A percentile compares a stretch with the other conserved stretches of the same genome.
Conservation (phyloP, 306 rosid species). For the Vigna radiata region DNA sequence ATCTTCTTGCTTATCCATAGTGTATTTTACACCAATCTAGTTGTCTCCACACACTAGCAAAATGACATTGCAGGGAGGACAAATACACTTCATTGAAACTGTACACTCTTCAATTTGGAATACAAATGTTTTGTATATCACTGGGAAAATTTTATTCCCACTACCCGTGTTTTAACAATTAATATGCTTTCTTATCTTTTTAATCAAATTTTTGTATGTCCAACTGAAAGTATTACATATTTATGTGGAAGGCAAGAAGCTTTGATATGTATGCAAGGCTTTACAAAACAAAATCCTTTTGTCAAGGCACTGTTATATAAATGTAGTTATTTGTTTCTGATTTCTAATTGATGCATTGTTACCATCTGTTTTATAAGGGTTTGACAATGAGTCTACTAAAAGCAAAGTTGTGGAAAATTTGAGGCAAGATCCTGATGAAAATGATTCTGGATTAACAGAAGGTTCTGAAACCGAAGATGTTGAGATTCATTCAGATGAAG, state of each 20-base stretch:
- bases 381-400: conserved; percentile 49
- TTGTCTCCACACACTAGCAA: no score
- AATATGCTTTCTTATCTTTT: no score
- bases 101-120: no score
- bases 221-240: neutral
- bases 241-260: conserved; percentile 15
- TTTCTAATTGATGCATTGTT: conserved; percentile 12
- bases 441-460: conserved; percentile 46
- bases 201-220: no score
- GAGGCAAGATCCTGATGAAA: conserved; percentile 38
- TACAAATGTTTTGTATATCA: no score
- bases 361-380: conserved; percentile 46
- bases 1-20: no score
- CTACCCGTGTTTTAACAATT: no score
- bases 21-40: no score
- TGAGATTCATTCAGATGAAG: conserved; percentile 60
- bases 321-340: conserved; percentile 18
- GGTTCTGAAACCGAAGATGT: conserved; percentile 59
- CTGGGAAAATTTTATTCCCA: no score
- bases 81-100: no score
- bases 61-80: no score
- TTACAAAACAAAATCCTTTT: conserved; percentile 19
- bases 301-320: neutral
- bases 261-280: conserved; percentile 5
- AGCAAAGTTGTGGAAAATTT: conserved; percentile 42